Conservation (phyloP, 2,329 filamentous ascomycete genomes). For the Alternaria atra region DNA sequence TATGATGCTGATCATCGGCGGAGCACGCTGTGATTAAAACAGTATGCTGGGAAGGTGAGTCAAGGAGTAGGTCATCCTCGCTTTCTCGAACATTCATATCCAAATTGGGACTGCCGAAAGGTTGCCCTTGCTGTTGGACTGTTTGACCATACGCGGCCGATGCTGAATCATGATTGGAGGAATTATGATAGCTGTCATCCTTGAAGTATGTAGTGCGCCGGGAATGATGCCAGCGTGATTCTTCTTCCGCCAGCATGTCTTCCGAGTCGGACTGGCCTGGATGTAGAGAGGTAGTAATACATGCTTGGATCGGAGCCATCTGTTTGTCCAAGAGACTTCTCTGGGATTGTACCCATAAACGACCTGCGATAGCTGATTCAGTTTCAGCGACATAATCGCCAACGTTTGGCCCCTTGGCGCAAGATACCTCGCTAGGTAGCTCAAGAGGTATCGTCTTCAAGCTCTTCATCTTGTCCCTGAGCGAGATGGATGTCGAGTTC, state of each 20-base stretch:
- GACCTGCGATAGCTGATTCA: conserved; percentile 1
- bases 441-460: not conserved
- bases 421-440: not conserved
- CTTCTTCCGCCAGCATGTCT: conserved; percentile 20
- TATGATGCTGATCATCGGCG: not conserved
- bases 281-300: not conserved
- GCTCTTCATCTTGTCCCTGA: conserved; percentile 27
- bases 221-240: not conserved
- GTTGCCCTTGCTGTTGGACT: not conserved
- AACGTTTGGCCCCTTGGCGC: not conserved
- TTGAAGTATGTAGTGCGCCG: not conserved
- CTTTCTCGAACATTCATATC: not conserved
- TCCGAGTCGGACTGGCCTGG: conserved; percentile 2
- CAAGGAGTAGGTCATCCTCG: conserved; percentile 12
- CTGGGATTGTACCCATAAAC: conserved; percentile 20
- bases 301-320: conserved; percentile 7
- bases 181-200: not conserved
- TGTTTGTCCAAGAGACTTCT: not conserved
- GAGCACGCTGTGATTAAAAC: not conserved
- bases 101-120: not conserved
- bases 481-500: conserved; percentile 19
- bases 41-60: not conserved
- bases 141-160: not conserved
- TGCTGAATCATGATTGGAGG: not conserved
- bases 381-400: not conserved